Conservation (phyloP, 2,329 filamentous ascomycete species). For the Penicillium sp. region DNA sequence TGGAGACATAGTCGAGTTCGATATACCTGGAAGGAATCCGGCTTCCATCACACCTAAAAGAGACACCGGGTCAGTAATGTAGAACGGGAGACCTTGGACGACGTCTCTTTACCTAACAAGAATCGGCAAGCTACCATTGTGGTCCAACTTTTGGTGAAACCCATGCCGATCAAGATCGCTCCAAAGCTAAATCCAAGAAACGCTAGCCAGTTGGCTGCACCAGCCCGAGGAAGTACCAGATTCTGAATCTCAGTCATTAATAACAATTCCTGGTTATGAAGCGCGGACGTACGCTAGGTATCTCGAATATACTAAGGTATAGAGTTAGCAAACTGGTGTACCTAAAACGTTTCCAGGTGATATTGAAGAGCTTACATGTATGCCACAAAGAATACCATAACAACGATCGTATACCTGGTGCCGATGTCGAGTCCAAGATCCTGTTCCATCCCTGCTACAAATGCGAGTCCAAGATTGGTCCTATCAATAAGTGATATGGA, state of each 20-base stretch:
- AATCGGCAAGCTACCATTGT: constrained; percentile 30
- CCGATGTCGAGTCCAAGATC: constrained; percentile 25
- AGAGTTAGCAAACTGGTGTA: neutral
- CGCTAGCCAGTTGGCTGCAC: constrained; percentile 25
- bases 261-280: neutral
- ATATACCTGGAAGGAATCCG: neutral
- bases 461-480: constrained; percentile 36
- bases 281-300: neutral
- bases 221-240: constrained; percentile 25
- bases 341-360: neutral
- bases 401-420: constrained; percentile 24
- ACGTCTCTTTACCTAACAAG: constrained; percentile 14
- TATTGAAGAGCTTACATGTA: constrained; percentile 18
- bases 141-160: constrained; percentile 30
- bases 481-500: constrained; percentile 39
- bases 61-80: neutral
- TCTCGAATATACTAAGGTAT: neutral
- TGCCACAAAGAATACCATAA: constrained; percentile 28
- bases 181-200: constrained; percentile 26
- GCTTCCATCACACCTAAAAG: neutral
- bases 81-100: neutral
- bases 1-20: constrained; percentile 12
- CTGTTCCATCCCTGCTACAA: constrained; percentile 27
- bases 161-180: constrained; percentile 28
- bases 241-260: constrained; percentile 13